A percentile compares a stretch with the other conserved stretches of the same genome.
Evolutionary conservation across 228 moss, liverwort and hornwort species (phyloP).

Genomic region (Sphagnum magellanicum): DNA sequence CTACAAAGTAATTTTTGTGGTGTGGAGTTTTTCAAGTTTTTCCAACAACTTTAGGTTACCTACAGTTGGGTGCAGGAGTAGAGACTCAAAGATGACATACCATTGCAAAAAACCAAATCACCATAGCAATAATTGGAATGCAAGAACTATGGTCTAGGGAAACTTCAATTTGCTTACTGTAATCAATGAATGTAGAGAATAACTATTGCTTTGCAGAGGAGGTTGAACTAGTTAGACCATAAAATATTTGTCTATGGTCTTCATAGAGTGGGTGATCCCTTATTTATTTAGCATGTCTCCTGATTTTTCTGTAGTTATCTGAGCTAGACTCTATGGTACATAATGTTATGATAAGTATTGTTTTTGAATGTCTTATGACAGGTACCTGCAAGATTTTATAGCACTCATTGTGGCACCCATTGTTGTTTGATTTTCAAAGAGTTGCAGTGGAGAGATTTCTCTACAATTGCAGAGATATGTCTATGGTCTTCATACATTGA

Average conservation of each 20-base stretch:
- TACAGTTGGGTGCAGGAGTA: too few relatives aligned
- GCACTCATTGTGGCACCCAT: neutral
- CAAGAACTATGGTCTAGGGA: too few relatives aligned
- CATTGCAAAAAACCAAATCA: too few relatives aligned
- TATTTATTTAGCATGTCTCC: neutral
- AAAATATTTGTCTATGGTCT: neutral
- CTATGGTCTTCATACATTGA: neutral
- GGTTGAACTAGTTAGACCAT: neutral
- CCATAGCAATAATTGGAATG: too few relatives aligned
- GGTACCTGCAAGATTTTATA: conserved; percentile 1
- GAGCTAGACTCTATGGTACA: neutral
- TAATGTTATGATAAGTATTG: neutral
- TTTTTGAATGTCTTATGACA: neutral
- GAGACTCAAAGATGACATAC: too few relatives aligned
- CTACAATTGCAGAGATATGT: neutral
- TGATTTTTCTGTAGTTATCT: neutral
- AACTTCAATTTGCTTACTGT: too few relatives aligned
- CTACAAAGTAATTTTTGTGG: too few relatives aligned
- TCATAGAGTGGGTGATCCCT: neutral
- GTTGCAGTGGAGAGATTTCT: neutral
- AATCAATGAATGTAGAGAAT: too few relatives aligned
- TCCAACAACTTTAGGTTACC: too few relatives aligned
- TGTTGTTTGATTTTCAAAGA: conserved; percentile 3
- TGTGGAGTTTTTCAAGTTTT: too few relatives aligned
- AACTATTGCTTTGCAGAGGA: too few relatives aligned